Evolutionary conservation across 352 stramenopile species (phyloP), one percentile per base, ranked within the genome.

Genomic region (Phytophthora pini): DNA sequence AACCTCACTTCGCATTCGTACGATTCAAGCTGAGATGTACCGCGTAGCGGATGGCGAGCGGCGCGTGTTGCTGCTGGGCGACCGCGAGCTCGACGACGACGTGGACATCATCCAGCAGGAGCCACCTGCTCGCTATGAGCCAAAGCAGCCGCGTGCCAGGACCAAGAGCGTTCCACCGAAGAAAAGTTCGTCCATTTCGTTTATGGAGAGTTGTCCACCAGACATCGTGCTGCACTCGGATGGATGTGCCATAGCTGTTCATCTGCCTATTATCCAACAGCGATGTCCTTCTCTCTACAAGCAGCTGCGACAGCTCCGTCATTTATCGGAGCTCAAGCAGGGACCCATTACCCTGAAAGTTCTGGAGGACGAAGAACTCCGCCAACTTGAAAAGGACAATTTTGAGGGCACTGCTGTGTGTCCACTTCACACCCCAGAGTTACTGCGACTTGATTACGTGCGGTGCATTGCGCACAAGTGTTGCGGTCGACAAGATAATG

Each of bases 141-240:
- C 27, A 20, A 53, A 45, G 27, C 39, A 22, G n/a, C 12, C 26
- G 10, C 15, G 10, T 17, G 7, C 43, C 43, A 32, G 31, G 22
- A 49, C 43, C 43, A 32, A 49, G 22, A 49, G 11, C 17, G 9
- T 4, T 36, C 22, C 20, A 31, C 22, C 9, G 49, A 20, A 12
- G 17, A 48, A 9, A 51, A 49, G 5, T 46, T 53, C 61, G 15
- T 59, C 38, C 41, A 65, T 70, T n/a, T 22, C 50, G 9, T 39
- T 47, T 3, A 53, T 59, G 1, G 61, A 68, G 54, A 57, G n/a
- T 8, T 34, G 60, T 12, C 61, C 59, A 27, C 53, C 69, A 2
- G 80, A 92, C 56, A 54, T 84, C 7, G 49, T 84, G 36, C 51
- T 93, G 13, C 80, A 90, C 51, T 68, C 80, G 0, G 66, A 81